Evolutionary conservation across 768 basidiomycete genomes (phyloP).

Genomic region (Auricularia sp.): DNA sequence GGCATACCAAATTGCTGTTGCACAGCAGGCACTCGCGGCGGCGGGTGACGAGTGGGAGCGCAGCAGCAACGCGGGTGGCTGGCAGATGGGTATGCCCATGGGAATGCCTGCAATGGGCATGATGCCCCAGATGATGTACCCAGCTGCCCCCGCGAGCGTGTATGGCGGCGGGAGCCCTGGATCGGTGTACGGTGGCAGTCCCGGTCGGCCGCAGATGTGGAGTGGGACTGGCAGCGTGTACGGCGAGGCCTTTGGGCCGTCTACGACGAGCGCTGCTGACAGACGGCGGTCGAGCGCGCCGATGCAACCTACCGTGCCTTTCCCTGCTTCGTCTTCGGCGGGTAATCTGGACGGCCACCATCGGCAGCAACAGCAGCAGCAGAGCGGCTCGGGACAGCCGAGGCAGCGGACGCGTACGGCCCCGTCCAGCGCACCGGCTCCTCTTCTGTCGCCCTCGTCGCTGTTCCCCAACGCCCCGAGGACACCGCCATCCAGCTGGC

Average conservation of each 20-base stretch:
- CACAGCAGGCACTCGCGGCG: slow-evolving; percentile 80
- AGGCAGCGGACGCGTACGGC: slow-evolving; percentile 29
- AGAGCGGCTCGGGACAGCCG: slow-evolving; percentile 9
- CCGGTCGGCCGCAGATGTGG: slow-evolving; percentile 5
- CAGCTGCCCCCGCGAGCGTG: slow-evolving; percentile 40
- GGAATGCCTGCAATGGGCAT: slow-evolving; percentile 16
- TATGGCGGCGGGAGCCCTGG: slow-evolving; percentile 35
- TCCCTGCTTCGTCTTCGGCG: slow-evolving; percentile 9
- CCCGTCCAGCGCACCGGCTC: slow-evolving; percentile 11
- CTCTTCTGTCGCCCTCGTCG: background rate
- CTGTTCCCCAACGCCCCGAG: background rate
- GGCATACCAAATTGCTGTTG: slow-evolving; percentile 82
- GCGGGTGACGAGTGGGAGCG: slow-evolving; percentile 93
- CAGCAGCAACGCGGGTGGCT: slow-evolving; percentile 46
- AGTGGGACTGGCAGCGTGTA: slow-evolving; percentile 53
- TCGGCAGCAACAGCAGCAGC: background rate
- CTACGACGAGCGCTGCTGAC: slow-evolving; percentile 9
- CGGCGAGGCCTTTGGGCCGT: slow-evolving; percentile 52
- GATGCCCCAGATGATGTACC: slow-evolving; percentile 37
- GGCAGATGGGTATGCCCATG: slow-evolving; percentile 37
- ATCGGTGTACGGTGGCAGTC: slow-evolving; percentile 10
- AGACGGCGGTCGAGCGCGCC: slow-evolving; percentile 5
- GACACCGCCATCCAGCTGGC: slow-evolving; percentile 12
- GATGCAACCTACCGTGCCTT: slow-evolving; percentile 13
- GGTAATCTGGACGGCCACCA: background rate